Conservation (phyloP, 2,329 filamentous ascomycete species). For the Diplodia intermedia region DNA sequence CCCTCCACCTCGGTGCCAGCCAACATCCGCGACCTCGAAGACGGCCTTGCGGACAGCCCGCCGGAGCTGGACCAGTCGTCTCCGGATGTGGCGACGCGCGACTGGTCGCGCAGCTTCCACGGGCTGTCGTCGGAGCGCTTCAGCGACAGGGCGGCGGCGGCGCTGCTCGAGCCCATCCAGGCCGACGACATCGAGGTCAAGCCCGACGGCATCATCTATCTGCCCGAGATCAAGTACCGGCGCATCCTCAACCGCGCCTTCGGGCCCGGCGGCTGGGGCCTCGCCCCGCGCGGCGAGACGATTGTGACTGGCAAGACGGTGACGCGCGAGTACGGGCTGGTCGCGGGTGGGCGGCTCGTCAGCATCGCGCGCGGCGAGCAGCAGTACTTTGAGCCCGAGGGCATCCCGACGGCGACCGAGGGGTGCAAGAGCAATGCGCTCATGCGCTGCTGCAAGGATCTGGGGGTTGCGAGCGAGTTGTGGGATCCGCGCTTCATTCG, state of each 20-base stretch:
- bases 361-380: slow-evolving; percentile 94
- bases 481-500: slow-evolving; percentile 95
- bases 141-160: slow-evolving; percentile 69
- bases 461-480: slow-evolving; percentile 91
- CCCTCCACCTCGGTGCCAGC: slow-evolving; percentile 34
- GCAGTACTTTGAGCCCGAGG: slow-evolving; percentile 87
- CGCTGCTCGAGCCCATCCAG: slow-evolving; percentile 72
- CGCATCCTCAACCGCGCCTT: slow-evolving; percentile 89
- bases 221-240: slow-evolving; percentile 98
- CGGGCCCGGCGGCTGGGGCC: slow-evolving; percentile 92
- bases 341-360: slow-evolving; percentile 83
- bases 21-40: slow-evolving; percentile 52
- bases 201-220: slow-evolving; percentile 93
- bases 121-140: slow-evolving; percentile 77
- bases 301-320: slow-evolving; percentile 81
- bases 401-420: slow-evolving; percentile 92
- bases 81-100: slow-evolving; percentile 54
- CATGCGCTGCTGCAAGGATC: slow-evolving; percentile 97
- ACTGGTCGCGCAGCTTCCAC: slow-evolving; percentile 87
- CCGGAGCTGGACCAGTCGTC: slow-evolving; percentile 45
- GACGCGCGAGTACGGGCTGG: slow-evolving; percentile 90
- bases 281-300: slow-evolving; percentile 85
- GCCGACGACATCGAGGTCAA: slow-evolving; percentile 91
- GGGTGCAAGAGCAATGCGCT: slow-evolving; percentile 97
- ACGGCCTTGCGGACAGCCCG: slow-evolving; percentile 58